Conservation (phyloP, 306 rosid species). For the Quercus cerris region DNA sequence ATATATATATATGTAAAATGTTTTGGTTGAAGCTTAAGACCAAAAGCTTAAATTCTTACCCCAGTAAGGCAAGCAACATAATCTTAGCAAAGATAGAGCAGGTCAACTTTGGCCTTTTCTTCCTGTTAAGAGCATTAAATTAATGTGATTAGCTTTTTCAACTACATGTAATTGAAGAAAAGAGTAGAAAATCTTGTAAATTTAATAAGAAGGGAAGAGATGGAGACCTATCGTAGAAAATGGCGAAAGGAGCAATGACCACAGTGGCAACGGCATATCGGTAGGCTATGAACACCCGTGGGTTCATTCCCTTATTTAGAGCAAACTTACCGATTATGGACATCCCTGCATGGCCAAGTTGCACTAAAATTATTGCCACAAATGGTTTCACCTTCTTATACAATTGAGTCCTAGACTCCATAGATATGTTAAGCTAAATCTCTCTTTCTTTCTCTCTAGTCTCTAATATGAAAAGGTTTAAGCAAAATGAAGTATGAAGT, state of each 20-base stretch:
- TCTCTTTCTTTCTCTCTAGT: no score
- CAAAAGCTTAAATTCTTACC: constrained; percentile 17
- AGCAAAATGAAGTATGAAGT: no score
- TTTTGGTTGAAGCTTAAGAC: neutral
- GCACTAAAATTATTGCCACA: constrained; percentile 35
- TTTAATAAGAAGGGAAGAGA: no score
- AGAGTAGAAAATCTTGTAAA: no score
- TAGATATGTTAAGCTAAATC: neutral
- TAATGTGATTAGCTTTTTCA: no score
- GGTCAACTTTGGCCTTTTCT: constrained; percentile 49
- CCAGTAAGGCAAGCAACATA: constrained; percentile 34
- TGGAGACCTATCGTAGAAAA: no score
- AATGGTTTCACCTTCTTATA: constrained; percentile 29
- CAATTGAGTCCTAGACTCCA: constrained; percentile 1
- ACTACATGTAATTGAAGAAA: no score
- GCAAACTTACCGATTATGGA: constrained; percentile 35
- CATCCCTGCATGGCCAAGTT: constrained; percentile 51
- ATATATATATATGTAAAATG: neutral
- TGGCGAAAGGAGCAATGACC: constrained; percentile 34
- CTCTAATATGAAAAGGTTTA: no score
- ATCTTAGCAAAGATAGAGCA: constrained; percentile 30
- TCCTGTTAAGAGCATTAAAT: constrained; percentile 27
- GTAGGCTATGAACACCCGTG: constrained; percentile 37
- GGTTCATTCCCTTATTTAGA: constrained; percentile 50
- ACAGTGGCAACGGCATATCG: constrained; percentile 41